A percentile compares a stretch with the other conserved stretches of the same genome.
These are phyloP conservation scores for Pythium graminicola DNA, from an alignment of 352 stramenopile genomes.

Conservation along the genomic window DNA sequence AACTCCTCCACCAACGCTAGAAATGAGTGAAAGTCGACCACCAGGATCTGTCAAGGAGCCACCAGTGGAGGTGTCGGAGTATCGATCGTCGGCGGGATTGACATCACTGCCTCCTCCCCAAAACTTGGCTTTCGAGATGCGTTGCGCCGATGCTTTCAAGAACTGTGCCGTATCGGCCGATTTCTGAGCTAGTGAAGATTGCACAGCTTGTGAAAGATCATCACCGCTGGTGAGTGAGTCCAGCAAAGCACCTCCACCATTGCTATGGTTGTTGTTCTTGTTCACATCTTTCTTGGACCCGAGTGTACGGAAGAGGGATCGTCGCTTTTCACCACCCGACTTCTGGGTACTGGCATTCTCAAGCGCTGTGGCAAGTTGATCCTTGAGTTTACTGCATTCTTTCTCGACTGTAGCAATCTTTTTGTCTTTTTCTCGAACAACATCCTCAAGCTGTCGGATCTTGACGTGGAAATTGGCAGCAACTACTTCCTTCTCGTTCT, in stretches of 20 bases:
- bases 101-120: constrained; percentile 47
- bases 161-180: constrained; percentile 76
- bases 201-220: constrained; percentile 42
- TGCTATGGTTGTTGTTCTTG: constrained; percentile 24
- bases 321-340: constrained; percentile 34
- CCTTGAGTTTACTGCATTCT: constrained; percentile 62
- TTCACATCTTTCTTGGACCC: constrained; percentile 65
- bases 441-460: constrained; percentile 68
- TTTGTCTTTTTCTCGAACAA: constrained; percentile 80
- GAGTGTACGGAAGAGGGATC: constrained; percentile 61
- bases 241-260: constrained; percentile 20
- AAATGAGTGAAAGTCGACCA: constrained; percentile 55
- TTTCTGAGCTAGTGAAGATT: constrained; percentile 55
- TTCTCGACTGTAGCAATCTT: constrained; percentile 65
- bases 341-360: constrained; percentile 27
- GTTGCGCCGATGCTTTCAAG: constrained; percentile 59
- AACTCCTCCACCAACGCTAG: constrained; percentile 44
- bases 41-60: constrained; percentile 31
- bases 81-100: constrained; percentile 29
- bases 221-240: constrained; percentile 27
- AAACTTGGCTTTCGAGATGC: constrained; percentile 53
- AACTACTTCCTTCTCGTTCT: constrained; percentile 68
- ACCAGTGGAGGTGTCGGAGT: constrained; percentile 33
- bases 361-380: constrained; percentile 27
- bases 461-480: constrained; percentile 79